Percentiles rank a stretch among this genome's conserved stretches.
Conservation (phyloP, 192 early-diverging fungal species). For the Haplosporangium gracile region DNA sequence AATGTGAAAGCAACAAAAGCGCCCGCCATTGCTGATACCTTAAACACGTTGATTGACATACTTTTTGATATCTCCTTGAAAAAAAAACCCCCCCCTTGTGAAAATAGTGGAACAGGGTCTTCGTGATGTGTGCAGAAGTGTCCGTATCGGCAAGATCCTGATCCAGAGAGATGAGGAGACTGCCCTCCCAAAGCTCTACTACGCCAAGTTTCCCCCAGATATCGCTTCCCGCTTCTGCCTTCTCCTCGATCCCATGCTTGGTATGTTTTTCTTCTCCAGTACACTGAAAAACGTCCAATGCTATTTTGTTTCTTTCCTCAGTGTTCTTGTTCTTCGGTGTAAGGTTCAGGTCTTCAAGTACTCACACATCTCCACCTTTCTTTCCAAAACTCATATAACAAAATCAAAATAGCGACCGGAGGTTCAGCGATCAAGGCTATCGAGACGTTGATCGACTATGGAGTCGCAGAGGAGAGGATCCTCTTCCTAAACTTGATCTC, state of each 20-base stretch:
- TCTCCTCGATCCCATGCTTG: slow-evolving; percentile 95
- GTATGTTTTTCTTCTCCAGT: slow-evolving; percentile 56
- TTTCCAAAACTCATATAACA: not conserved
- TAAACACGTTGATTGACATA: not conserved
- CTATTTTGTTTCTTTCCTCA: not conserved
- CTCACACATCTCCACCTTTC: not conserved
- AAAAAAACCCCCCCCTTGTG: not conserved
- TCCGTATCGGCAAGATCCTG: slow-evolving; percentile 95
- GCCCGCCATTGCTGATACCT: slow-evolving; percentile 69
- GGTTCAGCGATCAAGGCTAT: slow-evolving; percentile 95
- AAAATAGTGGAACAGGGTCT: slow-evolving; percentile 55
- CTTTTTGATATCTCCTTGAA: not conserved
- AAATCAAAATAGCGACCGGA: slow-evolving; percentile 79
- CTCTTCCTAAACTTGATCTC: slow-evolving; percentile 94
- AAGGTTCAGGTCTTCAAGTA: not conserved
- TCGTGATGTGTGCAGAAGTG: slow-evolving; percentile 68
- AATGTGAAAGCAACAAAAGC: slow-evolving; percentile 64
- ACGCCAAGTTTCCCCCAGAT: slow-evolving; percentile 92
- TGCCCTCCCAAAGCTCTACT: slow-evolving; percentile 90
- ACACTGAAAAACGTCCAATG: not conserved
- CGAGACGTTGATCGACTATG: slow-evolving; percentile 87
- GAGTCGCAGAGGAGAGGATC: slow-evolving; percentile 87
- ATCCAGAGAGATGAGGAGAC: slow-evolving; percentile 98
- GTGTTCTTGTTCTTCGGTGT: not conserved
- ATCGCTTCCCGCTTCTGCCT: slow-evolving; percentile 86